phyloP scores from a whole-genome alignment of 768 basidiomycete species.

The Termitomyces sp. region DNA sequence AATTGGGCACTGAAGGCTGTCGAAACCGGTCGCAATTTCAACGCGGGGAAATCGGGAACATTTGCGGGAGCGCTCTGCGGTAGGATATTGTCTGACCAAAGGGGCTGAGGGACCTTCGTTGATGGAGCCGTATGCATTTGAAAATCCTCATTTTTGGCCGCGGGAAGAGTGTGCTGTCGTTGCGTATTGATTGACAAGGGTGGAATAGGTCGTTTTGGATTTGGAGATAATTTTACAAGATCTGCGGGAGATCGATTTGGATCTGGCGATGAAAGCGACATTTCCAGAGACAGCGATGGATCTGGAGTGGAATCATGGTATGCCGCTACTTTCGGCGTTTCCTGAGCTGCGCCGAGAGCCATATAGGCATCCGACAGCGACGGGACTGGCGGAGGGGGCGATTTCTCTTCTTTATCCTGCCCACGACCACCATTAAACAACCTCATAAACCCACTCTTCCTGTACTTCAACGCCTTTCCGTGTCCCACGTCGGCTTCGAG shows the following conservation, averaged over 20 bases:
- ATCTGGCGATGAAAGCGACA: slow-evolving; percentile 11
- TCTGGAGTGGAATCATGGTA: slow-evolving; percentile 38
- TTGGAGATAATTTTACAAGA: slow-evolving; percentile 12
- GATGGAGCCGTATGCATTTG: slow-evolving; percentile 20
- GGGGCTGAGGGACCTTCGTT: slow-evolving; percentile 1
- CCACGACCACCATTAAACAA: slow-evolving; percentile 56
- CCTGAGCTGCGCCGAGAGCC: slow-evolving; percentile 19
- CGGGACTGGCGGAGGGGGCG: slow-evolving; percentile 53
- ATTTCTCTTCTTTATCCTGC: slow-evolving; percentile 41
- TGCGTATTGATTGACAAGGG: slow-evolving; percentile 36
- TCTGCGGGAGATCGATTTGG: slow-evolving; percentile 4
- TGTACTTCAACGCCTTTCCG: slow-evolving; percentile 54
- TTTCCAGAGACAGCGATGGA: slow-evolving; percentile 26
- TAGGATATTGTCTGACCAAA: slow-evolving; percentile 21
- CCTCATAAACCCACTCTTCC: slow-evolving; percentile 79
- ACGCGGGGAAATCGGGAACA: slow-evolving; percentile 53
- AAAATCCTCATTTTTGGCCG: slow-evolving; percentile 17
- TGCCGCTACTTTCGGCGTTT: slow-evolving; percentile 22
- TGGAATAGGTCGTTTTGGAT: slow-evolving; percentile 32
- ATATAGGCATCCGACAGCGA: slow-evolving; percentile 33
- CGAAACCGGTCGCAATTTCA: slow-evolving; percentile 72
- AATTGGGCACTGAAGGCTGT: slow-evolving; percentile 71
- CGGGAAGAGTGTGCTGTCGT: slow-evolving; percentile 17
- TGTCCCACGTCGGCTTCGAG: slow-evolving; percentile 33
- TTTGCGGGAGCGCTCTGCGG: slow-evolving; percentile 65